Conservation (phyloP, 129 eudicot species). For the Apium graveolens region DNA sequence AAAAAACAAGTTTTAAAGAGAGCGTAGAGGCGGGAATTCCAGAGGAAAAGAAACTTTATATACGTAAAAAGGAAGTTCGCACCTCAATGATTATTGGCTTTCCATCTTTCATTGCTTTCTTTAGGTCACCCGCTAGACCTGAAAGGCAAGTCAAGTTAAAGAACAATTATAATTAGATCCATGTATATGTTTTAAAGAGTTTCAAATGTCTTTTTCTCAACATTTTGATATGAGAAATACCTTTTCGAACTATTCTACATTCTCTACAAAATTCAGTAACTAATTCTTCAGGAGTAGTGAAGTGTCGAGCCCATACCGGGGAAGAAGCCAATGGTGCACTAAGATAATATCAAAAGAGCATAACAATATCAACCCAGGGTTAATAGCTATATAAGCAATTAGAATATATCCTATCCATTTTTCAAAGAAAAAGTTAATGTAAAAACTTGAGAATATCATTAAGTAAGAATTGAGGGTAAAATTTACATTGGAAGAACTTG, state of each 20-base stretch:
- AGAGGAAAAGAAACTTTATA: neutral
- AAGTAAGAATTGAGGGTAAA: neutral
- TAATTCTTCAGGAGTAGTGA: constrained; percentile 85
- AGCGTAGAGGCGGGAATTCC: neutral
- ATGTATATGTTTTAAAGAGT: neutral
- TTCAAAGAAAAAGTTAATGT: neutral
- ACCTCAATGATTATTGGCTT: constrained; percentile 98
- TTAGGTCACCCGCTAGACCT: constrained; percentile 98
- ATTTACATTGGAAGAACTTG: neutral
- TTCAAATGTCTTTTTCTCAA: constrained; percentile 5
- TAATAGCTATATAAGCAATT: neutral
- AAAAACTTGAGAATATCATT: neutral
- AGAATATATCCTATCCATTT: neutral
- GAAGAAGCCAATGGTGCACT: constrained; percentile 94
- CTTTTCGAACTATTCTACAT: constrained; percentile 96
- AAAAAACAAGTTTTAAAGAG: neutral
- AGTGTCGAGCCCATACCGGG: constrained; percentile 95
- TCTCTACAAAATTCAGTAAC: constrained; percentile 99
- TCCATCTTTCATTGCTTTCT: constrained; percentile 99
- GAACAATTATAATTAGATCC: neutral
- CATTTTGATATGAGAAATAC: constrained; percentile 27
- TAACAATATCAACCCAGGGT: constrained; percentile 8
- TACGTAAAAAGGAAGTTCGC: neutral
- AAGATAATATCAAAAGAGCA: constrained; percentile 18
- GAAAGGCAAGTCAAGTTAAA: constrained; percentile 8